Base-by-base conservation (phyloP, 495 filamentous ascomycete genomes). In the Cenococcum geophilum region DNA sequence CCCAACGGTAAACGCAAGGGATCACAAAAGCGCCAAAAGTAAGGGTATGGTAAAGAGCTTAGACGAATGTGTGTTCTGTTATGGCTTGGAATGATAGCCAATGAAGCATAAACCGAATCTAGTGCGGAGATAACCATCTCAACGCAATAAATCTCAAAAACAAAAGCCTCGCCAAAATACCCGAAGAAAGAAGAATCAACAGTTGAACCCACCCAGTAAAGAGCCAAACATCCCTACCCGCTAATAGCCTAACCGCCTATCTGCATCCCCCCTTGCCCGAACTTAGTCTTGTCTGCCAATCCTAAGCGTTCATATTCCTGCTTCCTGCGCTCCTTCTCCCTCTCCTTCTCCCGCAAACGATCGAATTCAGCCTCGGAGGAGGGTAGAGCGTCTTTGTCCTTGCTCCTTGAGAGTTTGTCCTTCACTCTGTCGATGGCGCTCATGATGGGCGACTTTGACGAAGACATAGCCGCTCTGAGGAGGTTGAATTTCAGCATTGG, bases 251-350 rank as follows among this genome's bases (percentile, higher is more conserved):
- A 32, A 6, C 27, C 25, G 18, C 49, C 49, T 20, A 52, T 52
- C 23, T 52, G 49, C 27, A 54, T 54, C 21, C 61, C 55, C 12
- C 55, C 55, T n/a, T 40, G 27, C n/a, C 61, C 61, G 40, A 63
- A 63, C 47, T 25, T 40, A 20, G 47, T 45, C 32, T 54, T 58
- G 51, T 59, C 55, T 10, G 37, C 34, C 55, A 58, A 27, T 25
- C 55, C 55, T 45, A 63, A 21, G 55, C 55, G 20, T 37, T 58
- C 61, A 47, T 63, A 63, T 23, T 63, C 61, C 2, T n/a, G 40
- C 20, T 56, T 58, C 20, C 55, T 23, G 20, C 42, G 59, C 61
- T 58, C 55, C 56, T 63, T 59, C 34, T 52, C 56, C 25, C 49
- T 43, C 42, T 63, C 55, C 47, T 59, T 53, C 22, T 40, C 45